Base-by-base conservation (phyloP, 257 asterid genomes). In the Salvia miltiorrhiza region DNA sequence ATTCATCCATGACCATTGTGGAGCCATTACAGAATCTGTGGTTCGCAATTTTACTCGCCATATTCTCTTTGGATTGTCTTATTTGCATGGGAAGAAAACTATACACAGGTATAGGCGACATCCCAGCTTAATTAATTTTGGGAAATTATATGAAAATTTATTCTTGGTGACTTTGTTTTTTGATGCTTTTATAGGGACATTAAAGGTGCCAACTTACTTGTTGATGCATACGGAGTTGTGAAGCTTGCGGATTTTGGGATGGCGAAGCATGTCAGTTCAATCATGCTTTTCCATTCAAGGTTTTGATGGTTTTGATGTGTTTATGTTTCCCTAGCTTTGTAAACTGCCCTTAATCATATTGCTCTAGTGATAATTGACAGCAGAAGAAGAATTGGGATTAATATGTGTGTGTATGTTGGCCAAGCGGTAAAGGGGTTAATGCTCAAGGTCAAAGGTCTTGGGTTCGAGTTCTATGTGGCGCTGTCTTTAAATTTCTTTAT, bases 241-340 rank as follows among this genome's bases (percentile, higher is more conserved):
- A 92, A 92, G 87, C 98, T 92, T 73, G 98, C 96, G 7, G 98
- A 92, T 77, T 92, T 92, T 76, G 98, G 98, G 79, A 92, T 87
- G 98, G 95, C 98, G 65, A 92, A 92, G 67, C 96, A 89, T 70
- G 98, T 92, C 65, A 83, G 96, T 79, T 74, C 66, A 30, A 43
- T 17, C 35, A 32, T 57, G 7, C 43, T 41, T 59, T 57, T 28
- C 45, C n/a, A 12, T n/a, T n/a, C n/a, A n/a, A n/a, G n/a, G n/a
- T n/a, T n/a, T n/a, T n/a, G n/a, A n/a, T n/a, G n/a, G n/a, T n/a
- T n/a, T n/a, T n/a, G n/a, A n/a, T n/a, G n/a, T n/a, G n/a, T n/a
- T n/a, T n/a, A n/a, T n/a, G n/a, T n/a, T n/a, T n/a, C n/a, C n/a
- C n/a, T n/a, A n/a, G n/a, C n/a, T n/a, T n/a, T n/a, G n/a, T n/a